phyloP scores from a whole-genome alignment of 169 alveolate genomes.

The Theileria orientalis region DNA sequence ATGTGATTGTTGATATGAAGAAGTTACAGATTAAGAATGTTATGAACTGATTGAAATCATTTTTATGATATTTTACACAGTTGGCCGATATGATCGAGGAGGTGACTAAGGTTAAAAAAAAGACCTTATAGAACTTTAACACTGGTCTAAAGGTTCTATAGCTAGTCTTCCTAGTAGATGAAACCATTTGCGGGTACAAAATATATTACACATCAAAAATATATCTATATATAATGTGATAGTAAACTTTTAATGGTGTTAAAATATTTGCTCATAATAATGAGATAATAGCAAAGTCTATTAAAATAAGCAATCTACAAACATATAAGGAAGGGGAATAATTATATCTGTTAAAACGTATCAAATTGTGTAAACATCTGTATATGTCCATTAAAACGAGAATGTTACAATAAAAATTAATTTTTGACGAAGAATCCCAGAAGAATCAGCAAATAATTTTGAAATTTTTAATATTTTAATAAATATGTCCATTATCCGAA shows the following conservation, averaged over 20 bases:
- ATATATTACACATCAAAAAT: not conserved
- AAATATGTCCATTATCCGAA: no score
- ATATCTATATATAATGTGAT: not conserved
- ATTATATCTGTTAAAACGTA: not conserved
- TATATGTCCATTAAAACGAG: not conserved
- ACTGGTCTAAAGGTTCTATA: slow-evolving; percentile 7
- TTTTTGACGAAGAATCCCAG: not conserved
- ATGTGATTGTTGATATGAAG: not conserved
- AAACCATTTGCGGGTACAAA: not conserved
- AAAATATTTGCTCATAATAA: not conserved
- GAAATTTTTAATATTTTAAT: no score
- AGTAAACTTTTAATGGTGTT: no score
- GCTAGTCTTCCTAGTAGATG: not conserved
- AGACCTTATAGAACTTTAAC: slow-evolving; percentile 2
- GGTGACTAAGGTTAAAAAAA: slow-evolving; percentile 7
- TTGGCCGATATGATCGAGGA: slow-evolving; percentile 7
- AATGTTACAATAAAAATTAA: not conserved
- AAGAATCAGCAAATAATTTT: no score
- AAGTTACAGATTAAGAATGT: not conserved
- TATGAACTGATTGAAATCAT: not conserved
- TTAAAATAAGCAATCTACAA: not conserved
- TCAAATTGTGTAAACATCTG: not conserved
- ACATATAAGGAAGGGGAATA: not conserved
- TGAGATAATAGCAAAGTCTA: not conserved
- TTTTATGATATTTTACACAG: not conserved